phyloP scores from a whole-genome alignment of 2,329 filamentous ascomycete genomes.

The Microdochium bolleyi region DNA sequence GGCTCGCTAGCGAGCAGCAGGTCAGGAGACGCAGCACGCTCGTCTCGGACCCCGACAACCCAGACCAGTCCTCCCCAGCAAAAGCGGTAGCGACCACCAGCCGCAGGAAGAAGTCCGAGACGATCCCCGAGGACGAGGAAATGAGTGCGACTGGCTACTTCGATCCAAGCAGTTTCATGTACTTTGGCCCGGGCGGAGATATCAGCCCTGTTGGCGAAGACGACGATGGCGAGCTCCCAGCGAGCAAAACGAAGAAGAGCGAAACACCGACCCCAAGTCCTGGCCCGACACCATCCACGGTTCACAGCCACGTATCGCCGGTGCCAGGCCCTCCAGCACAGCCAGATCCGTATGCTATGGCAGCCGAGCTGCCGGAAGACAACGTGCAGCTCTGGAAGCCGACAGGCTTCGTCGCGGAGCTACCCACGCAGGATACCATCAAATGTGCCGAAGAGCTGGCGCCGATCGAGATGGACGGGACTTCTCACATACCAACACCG shows the following conservation, averaged over 20 bases:
- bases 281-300: background rate
- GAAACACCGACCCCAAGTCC: background rate
- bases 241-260: background rate
- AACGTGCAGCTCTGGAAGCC: constrained; percentile 10
- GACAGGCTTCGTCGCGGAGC: constrained; percentile 18
- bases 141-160: constrained; percentile 31
- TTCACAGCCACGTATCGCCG: background rate
- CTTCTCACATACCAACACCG: constrained; percentile 5
- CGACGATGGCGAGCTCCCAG: constrained; percentile 12
- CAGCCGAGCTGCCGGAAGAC: constrained; percentile 12
- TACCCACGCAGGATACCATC: constrained; percentile 16
- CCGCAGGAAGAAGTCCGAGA: constrained; percentile 8
- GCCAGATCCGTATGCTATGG: background rate
- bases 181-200: constrained; percentile 38
- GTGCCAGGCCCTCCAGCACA: background rate
- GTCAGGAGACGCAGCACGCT: constrained; percentile 25
- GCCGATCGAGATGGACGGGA: constrained; percentile 20
- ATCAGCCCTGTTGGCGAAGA: constrained; percentile 34
- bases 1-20: constrained; percentile 43
- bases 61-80: constrained; percentile 8
- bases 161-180: constrained; percentile 45
- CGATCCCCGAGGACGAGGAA: constrained; percentile 17
- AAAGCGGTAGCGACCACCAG: constrained; percentile 8
- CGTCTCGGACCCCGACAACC: constrained; percentile 2
- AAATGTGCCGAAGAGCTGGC: constrained; percentile 23